Base-by-base conservation (phyloP, 2,329 filamentous ascomycete genomes). In the Trichoderma afroharzianum region DNA sequence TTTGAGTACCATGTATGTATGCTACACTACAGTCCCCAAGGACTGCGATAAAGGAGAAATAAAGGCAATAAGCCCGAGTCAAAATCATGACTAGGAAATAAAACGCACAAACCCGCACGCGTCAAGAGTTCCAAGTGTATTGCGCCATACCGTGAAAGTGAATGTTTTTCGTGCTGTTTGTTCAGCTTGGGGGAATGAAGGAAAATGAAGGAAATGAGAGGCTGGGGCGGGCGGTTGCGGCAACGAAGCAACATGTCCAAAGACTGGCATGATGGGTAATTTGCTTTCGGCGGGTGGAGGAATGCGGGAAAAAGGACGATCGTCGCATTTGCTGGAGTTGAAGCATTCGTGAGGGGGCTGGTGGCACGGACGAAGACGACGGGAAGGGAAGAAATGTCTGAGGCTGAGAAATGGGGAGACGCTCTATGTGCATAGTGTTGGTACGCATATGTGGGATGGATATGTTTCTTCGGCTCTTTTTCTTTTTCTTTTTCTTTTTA, bases 1-100 rank as follows among this genome's bases (percentile, higher is more conserved):
- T 70, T 63, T 63, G 57, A 57, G 68, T 55, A 63, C 50, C 62
- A 43, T 63, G 59, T 62, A 63, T 63, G 68, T 58, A 63, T 68
- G 64, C 53, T 68, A 43, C 64, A 21, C 53, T 68, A 43, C 64
- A 21, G 64, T 68, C 66, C 24, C 4, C 11, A 32, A 43, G 50
- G 53, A 55, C 50, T 71, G 68, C 50, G 26, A 63, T 63, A 14
- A 63, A 63, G 39, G 68, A 64, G 26, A 6, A 70, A 58, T 24
- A 50, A 61, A 43, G 57, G 57, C 36, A 61, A 68, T 50, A 24
- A 33, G 39, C 36, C 55, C 39, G 28, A 68, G 39, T 47, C 36
- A 36, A 43, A n/a, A 18, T 53, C 55, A 61, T 33, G 39, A 50
- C 30, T 66, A 50, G 21, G 24, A 33, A 36, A 50, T 33, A 33